Conservation (phyloP, 2,329 filamentous ascomycete genomes). For the Lojkania enalia region DNA sequence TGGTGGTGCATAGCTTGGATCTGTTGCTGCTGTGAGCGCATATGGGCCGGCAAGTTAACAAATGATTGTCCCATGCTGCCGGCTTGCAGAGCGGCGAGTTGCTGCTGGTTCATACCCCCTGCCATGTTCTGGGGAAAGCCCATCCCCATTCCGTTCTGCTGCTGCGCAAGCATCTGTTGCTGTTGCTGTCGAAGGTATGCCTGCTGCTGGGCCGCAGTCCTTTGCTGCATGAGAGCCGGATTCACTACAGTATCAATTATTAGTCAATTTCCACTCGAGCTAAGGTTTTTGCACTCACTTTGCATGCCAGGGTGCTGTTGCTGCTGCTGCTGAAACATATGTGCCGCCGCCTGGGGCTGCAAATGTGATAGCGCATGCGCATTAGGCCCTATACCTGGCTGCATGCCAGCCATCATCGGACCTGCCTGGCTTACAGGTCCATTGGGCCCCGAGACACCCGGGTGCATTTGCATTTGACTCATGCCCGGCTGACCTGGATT, state of each 20-base stretch:
- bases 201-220: slow-evolving; percentile 47
- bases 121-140: slow-evolving; percentile 60
- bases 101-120: slow-evolving; percentile 50
- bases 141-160: slow-evolving; percentile 61
- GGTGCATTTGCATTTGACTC: slow-evolving; percentile 72
- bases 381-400: slow-evolving; percentile 65
- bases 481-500: slow-evolving; percentile 71
- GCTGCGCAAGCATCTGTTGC: slow-evolving; percentile 57
- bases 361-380: slow-evolving; percentile 74
- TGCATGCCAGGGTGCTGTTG: slow-evolving; percentile 47
- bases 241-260: slow-evolving; percentile 6
- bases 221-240: slow-evolving; percentile 41
- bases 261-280: background rate
- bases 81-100: slow-evolving; percentile 31
- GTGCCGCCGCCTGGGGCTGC: slow-evolving; percentile 59
- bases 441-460: slow-evolving; percentile 72
- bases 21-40: slow-evolving; percentile 53
- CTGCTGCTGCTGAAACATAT: slow-evolving; percentile 57
- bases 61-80: slow-evolving; percentile 29
- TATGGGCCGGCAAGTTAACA: slow-evolving; percentile 35
- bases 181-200: slow-evolving; percentile 55
- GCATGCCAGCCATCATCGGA: slow-evolving; percentile 76
- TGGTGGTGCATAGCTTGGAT: slow-evolving; percentile 37
- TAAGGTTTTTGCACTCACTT: slow-evolving; percentile 35
- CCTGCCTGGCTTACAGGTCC: slow-evolving; percentile 69